Conservation (phyloP, 176 grass and related monocot species). For the Musa beccarii region DNA sequence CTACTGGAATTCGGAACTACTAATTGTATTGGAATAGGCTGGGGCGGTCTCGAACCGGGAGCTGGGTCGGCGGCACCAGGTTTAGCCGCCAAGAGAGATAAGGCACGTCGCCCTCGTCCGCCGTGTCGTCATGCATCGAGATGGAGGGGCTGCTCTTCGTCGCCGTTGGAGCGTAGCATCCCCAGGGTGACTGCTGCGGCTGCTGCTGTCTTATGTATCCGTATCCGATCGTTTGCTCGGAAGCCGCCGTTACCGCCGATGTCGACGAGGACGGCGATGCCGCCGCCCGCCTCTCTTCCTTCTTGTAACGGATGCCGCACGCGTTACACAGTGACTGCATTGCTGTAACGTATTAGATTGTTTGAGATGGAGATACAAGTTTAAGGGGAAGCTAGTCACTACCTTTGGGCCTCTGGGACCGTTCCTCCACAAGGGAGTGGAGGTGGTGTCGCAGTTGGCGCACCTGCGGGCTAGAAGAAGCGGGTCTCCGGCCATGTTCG, state of each 20-base stretch:
- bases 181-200: slow-evolving; percentile 6
- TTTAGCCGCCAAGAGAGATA: slow-evolving; percentile 46
- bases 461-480: slow-evolving; percentile 46
- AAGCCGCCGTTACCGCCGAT: background rate
- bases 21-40: slow-evolving; percentile 41
- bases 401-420: slow-evolving; percentile 91
- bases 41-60: slow-evolving; percentile 27
- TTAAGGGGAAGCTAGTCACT: background rate
- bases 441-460: slow-evolving; percentile 88
- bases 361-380: background rate
- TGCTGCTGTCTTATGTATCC: slow-evolving; percentile 3
- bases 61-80: slow-evolving; percentile 30
- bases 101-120: background rate
- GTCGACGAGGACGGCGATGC: slow-evolving; percentile 14
- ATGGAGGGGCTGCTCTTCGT: background rate
- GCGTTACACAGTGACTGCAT: slow-evolving; percentile 65
- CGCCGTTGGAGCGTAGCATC: background rate
- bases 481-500: slow-evolving; percentile 15
- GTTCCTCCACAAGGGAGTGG: slow-evolving; percentile 91
- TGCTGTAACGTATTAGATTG: background rate
- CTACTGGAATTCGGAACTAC: background rate
- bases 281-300: slow-evolving; percentile 55
- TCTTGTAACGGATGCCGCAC: slow-evolving; percentile 74
- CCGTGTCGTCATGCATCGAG: slow-evolving; percentile 14
- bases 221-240: slow-evolving; percentile 23